A percentile compares a stretch with the other conserved stretches of the same genome.
phyloP scores from a whole-genome alignment of 2,329 filamentous ascomycete genomes.

The Parastagonospora avenae region DNA sequence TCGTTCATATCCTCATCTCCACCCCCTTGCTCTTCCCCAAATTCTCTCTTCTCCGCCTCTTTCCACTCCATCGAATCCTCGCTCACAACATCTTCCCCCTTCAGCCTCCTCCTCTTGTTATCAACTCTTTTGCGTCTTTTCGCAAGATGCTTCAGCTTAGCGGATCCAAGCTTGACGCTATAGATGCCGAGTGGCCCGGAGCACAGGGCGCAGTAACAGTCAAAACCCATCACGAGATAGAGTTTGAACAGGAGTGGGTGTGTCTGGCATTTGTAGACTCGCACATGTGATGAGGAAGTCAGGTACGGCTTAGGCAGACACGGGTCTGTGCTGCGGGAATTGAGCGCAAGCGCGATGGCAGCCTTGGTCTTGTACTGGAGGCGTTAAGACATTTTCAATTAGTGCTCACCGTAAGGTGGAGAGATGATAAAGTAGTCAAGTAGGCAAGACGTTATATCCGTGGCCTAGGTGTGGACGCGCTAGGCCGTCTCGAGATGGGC shows the following conservation, averaged over 20 bases:
- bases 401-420: no score
- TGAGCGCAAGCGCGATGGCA: not conserved
- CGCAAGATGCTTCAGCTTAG: conserved; percentile 4
- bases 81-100: conserved; percentile 8
- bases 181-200: conserved; percentile 7
- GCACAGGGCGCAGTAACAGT: conserved; percentile 28
- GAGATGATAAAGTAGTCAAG: no score
- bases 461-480: no score
- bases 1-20: not conserved
- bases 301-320: conserved; percentile 1
- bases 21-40: not conserved
- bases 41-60: not conserved
- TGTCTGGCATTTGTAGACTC: no score
- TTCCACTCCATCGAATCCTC: not conserved
- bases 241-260: no score
- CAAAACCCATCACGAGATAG: conserved; percentile 18
- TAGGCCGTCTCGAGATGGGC: no score
- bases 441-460: no score
- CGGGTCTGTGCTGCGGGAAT: conserved; percentile 1
- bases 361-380: not conserved
- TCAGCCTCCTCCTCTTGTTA: conserved; percentile 2
- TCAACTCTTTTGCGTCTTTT: conserved; percentile 10
- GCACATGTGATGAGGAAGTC: not conserved
- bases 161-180: conserved; percentile 7
- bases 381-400: no score